Evolutionary conservation across 805 yeast species (phyloP).

Genomic region (Candida silvicultrix): DNA sequence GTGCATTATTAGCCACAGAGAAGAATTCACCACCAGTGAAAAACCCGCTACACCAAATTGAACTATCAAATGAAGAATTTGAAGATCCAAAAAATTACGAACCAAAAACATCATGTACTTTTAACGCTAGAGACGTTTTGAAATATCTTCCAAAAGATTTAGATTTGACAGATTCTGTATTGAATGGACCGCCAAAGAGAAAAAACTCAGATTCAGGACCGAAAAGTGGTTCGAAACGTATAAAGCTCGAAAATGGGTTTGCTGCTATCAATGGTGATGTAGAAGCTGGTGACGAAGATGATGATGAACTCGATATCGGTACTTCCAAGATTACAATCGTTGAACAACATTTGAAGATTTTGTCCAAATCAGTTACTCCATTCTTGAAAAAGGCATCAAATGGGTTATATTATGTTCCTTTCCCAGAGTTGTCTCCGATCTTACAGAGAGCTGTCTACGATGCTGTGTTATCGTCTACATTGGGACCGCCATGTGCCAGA

Average conservation of each 20-base stretch:
- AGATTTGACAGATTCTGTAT: conserved; percentile 39
- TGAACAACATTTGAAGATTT: conserved; percentile 62
- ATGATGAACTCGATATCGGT: conserved; percentile 25
- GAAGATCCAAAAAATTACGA: conserved; percentile 24
- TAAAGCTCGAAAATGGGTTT: conserved; percentile 36
- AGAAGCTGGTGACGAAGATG: conserved; percentile 23
- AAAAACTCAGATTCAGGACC: conserved; percentile 20
- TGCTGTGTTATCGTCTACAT: conserved; percentile 48
- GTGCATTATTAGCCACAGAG: conserved; percentile 55
- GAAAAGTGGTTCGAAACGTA: conserved; percentile 25
- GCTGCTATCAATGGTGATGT: conserved; percentile 20
- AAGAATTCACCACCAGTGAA: conserved; percentile 37
- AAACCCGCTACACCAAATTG: conserved; percentile 39
- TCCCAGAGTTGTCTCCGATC: conserved; percentile 38
- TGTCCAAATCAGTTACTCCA: conserved; percentile 48
- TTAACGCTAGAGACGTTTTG: conserved; percentile 38
- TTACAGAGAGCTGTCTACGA: conserved; percentile 48
- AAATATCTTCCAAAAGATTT: conserved; percentile 33
- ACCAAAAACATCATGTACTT: conserved; percentile 23
- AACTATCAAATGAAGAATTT: conserved; percentile 42
- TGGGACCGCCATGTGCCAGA: conserved; percentile 65
- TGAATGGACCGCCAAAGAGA: conserved; percentile 33
- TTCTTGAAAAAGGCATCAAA: conserved; percentile 55
- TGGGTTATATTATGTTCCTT: conserved; percentile 60
- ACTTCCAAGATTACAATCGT: conserved; percentile 30